Evolutionary conservation across 2,329 filamentous ascomycete genomes (phyloP).

Genomic region (Cladosporium sp.): DNA sequence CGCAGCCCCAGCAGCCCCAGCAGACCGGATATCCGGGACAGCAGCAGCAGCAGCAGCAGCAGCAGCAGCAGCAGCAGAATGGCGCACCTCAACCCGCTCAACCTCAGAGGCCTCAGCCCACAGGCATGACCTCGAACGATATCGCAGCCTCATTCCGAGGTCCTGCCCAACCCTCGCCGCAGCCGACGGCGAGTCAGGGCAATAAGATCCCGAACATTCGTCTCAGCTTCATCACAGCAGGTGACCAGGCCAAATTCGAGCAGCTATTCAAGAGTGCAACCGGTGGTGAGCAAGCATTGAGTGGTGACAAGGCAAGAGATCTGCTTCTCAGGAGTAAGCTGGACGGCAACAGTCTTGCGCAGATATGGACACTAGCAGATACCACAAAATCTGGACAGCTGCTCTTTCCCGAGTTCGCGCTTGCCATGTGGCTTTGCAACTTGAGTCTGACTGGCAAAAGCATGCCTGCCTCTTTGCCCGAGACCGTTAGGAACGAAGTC

Average conservation of each 20-base stretch:
- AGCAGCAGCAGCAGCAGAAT: conserved; percentile 54
- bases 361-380: conserved; percentile 93
- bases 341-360: conserved; percentile 78
- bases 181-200: conserved; percentile 56
- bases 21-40: conserved; percentile 22
- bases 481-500: conserved; percentile 89
- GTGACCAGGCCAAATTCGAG: conserved; percentile 95
- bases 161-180: conserved; percentile 50
- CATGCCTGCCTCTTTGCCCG: conserved; percentile 70
- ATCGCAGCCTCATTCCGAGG: conserved; percentile 60
- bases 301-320: conserved; percentile 87
- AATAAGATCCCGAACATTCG: conserved; percentile 90
- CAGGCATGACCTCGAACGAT: conserved; percentile 59
- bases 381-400: conserved; percentile 95
- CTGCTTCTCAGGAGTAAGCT: conserved; percentile 83
- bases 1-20: conserved; percentile 38
- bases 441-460: conserved; percentile 82
- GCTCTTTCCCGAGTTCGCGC: conserved; percentile 93
- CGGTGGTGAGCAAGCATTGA: conserved; percentile 77
- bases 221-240: conserved; percentile 90
- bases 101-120: conserved; percentile 50
- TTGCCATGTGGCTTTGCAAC: conserved; percentile 98
- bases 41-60: conserved; percentile 54
- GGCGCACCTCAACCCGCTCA: conserved; percentile 49
- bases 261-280: conserved; percentile 95